Conservation (phyloP, 2,329 filamentous ascomycete genomes). For the Stylonectria norvegica region DNA sequence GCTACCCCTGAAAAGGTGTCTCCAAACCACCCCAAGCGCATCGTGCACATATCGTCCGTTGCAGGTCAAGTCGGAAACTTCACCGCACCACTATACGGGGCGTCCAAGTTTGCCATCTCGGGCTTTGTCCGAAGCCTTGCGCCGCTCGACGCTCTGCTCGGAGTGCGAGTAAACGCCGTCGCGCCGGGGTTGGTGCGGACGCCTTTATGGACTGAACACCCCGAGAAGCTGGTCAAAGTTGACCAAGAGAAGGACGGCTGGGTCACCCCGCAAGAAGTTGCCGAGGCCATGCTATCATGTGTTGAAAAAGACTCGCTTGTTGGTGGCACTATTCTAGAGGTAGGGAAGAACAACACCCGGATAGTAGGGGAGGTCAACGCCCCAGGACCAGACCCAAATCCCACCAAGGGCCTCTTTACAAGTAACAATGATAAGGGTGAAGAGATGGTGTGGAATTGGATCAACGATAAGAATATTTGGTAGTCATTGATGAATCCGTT, state of each 20-base stretch:
- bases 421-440: conserved; percentile 28
- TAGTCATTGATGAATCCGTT: too few species aligned
- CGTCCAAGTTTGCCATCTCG: conserved; percentile 37
- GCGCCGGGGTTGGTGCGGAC: conserved; percentile 44
- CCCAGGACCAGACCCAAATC: conserved; percentile 34
- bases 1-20: conserved; percentile 15
- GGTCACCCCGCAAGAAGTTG: conserved; percentile 42
- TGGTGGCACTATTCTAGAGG: conserved; percentile 42
- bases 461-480: not conserved
- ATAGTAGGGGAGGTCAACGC: conserved; percentile 36
- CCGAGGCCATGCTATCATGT: conserved; percentile 41
- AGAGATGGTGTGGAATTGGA: conserved; percentile 26
- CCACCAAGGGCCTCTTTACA: conserved; percentile 26
- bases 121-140: conserved; percentile 42
- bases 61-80: conserved; percentile 36
- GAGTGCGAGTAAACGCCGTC: conserved; percentile 41
- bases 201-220: conserved; percentile 44
- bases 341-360: conserved; percentile 32
- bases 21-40: conserved; percentile 30
- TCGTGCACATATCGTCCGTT: conserved; percentile 38
- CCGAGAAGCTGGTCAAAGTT: conserved; percentile 40
- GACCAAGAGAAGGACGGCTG: conserved; percentile 35
- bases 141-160: conserved; percentile 29
- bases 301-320: conserved; percentile 32
- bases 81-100: conserved; percentile 36